Base-by-base conservation (phyloP, 345 rosid genomes). In the Angophora floribunda region DNA sequence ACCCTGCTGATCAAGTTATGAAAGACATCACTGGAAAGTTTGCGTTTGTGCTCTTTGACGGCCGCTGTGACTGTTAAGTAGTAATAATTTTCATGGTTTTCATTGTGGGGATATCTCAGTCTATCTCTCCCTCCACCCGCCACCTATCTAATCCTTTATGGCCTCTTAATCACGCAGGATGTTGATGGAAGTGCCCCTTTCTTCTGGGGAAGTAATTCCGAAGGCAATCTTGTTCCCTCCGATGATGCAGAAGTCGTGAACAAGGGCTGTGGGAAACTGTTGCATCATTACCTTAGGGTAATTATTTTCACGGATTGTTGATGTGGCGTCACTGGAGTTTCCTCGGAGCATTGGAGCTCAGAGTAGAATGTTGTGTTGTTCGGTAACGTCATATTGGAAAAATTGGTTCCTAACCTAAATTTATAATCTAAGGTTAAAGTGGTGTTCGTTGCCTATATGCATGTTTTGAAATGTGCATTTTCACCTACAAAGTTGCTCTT, bases 231-330 rank as follows among this genome's bases (percentile, higher is more conserved):
- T 52, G 22, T 52, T 52, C 24, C 57, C 57, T 52, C 24, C 0
- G 59, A 21, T 0, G 24, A 52, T 52, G 24, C 57, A 3, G 57
- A 0, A 17, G 22, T 17, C 4, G 0, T 96, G 85, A 91, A 95
- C 91, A 95, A 94, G 91, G 93, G 96, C 65, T 93, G 97, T 87
- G 99, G 99, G 78, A 96, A 95, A 92, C 99, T 65, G 95, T 94
- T 93, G 98, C 99, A 1, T 98, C 99, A 86, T 97, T 98, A 89
- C 99, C 99, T 52, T 95, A 97, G 95, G 99, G 99, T 98, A 92
- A 86, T 50, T 67, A 36, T 13, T 36, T 52, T 86, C 12, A 57
- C 6, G n/a, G 63, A 57, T 21, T 9, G 2, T 57, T 21, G 10
- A 24, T 21, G 63, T 24, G 10, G 63, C 1, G 26, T 57, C n/a